A percentile compares a stretch with the other conserved stretches of the same genome.
Conservation (phyloP, 192 early-diverging fungal species). For the Glomus cerebriforme region DNA sequence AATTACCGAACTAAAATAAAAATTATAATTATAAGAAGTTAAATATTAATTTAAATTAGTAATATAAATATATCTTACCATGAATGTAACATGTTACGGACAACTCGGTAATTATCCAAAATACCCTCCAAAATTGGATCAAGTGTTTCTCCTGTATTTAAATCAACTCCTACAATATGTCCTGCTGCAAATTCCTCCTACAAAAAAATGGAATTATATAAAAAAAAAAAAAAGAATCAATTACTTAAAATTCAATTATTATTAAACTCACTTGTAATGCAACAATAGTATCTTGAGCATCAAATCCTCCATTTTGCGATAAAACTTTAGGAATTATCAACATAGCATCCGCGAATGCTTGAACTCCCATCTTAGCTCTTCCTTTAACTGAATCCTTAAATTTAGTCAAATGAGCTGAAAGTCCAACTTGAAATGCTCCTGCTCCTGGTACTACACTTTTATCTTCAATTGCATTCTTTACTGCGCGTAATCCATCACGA, state of each 20-base stretch:
- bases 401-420: slow-evolving; percentile 79
- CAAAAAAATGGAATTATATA: too few relatives aligned
- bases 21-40: background rate
- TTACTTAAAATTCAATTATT: background rate
- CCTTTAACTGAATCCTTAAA: slow-evolving; percentile 90
- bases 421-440: slow-evolving; percentile 94
- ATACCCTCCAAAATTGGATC: slow-evolving; percentile 93
- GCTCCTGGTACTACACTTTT: slow-evolving; percentile 86
- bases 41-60: background rate
- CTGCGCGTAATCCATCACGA: slow-evolving; percentile 95
- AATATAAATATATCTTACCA: slow-evolving; percentile 52
- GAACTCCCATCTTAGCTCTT: slow-evolving; percentile 92
- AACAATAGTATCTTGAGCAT: slow-evolving; percentile 95
- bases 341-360: slow-evolving; percentile 95
- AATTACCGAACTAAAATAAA: slow-evolving; percentile 79
- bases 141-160: slow-evolving; percentile 90
- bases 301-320: slow-evolving; percentile 93
- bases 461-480: slow-evolving; percentile 99
- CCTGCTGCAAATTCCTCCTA: slow-evolving; percentile 89
- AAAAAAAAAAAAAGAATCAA: background rate
- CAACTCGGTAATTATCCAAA: slow-evolving; percentile 98
- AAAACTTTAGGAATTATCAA: slow-evolving; percentile 97
- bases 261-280: slow-evolving; percentile 62
- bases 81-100: slow-evolving; percentile 94
- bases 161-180: slow-evolving; percentile 90